Percentiles rank a stretch among this genome's conserved stretches.
Evolutionary conservation across 176 grass and related monocot species (phyloP).

Genomic region (Saccharum spontaneum): DNA sequence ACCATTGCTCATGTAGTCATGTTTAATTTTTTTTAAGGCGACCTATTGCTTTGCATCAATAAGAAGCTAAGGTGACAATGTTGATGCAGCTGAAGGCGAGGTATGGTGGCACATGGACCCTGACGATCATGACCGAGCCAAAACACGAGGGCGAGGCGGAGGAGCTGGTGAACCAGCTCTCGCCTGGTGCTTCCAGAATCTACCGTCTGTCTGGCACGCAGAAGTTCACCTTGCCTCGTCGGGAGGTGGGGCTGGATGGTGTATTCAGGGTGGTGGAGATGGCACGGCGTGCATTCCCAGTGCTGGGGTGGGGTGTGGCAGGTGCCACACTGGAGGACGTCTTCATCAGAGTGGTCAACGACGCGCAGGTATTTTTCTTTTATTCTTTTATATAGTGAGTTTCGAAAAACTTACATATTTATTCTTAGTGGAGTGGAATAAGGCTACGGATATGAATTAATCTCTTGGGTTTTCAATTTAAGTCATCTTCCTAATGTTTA

Average conservation of each 20-base stretch:
- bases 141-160: background rate
- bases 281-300: background rate
- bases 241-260: background rate
- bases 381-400: too few species aligned
- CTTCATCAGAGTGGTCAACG: background rate
- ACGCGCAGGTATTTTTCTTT: background rate
- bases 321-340: background rate
- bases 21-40: too few species aligned
- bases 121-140: background rate
- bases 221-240: background rate
- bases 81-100: background rate
- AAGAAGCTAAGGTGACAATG: too few species aligned
- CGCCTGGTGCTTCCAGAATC: background rate
- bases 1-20: too few species aligned
- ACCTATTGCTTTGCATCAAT: too few species aligned
- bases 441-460: too few species aligned
- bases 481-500: too few species aligned
- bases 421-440: too few species aligned
- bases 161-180: background rate
- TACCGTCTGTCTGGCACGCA: background rate
- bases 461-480: too few species aligned
- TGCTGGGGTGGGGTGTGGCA: background rate
- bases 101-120: background rate
- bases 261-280: background rate
- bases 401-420: too few species aligned